Conservation (phyloP, 345 rosid species). For the Acer yangbiense region DNA sequence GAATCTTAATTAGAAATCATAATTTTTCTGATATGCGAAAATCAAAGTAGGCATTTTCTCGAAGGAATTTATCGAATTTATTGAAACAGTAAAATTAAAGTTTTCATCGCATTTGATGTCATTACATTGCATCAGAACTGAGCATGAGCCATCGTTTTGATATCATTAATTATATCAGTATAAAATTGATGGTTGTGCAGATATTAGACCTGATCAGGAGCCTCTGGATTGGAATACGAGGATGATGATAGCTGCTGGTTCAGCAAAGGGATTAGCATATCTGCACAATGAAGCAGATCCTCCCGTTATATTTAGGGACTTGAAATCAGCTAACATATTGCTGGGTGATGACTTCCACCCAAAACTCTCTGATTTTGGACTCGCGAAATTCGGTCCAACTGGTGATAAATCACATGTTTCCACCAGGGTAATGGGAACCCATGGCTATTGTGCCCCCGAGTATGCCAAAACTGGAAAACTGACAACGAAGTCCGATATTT, state of each 20-base stretch:
- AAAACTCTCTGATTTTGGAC: slow-evolving; percentile 76
- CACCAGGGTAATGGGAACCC: slow-evolving; percentile 74
- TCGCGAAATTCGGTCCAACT: slow-evolving; percentile 69
- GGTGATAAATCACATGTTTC: slow-evolving; percentile 62
- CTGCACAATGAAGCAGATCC: slow-evolving; percentile 58
- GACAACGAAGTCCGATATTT: slow-evolving; percentile 65
- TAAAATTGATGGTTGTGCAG: slow-evolving; percentile 32
- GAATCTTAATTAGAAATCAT: too few relatives aligned
- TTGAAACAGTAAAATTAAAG: not conserved
- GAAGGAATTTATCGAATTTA: not conserved
- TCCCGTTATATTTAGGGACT: slow-evolving; percentile 64
- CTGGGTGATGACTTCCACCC: slow-evolving; percentile 48
- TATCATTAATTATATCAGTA: not conserved
- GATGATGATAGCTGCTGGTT: slow-evolving; percentile 62
- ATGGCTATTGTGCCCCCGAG: slow-evolving; percentile 81
- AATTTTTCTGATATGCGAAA: too few relatives aligned
- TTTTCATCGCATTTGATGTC: not conserved
- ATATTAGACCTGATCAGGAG: slow-evolving; percentile 32
- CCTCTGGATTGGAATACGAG: slow-evolving; percentile 66
- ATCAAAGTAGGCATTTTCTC: too few relatives aligned
- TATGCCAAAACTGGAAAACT: slow-evolving; percentile 56
- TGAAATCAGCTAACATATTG: slow-evolving; percentile 65
- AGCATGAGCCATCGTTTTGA: not conserved
- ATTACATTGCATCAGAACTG: slow-evolving; percentile 5
- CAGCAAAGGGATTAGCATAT: slow-evolving; percentile 61